Conservation (phyloP, 2,329 filamentous ascomycete species). For the Ascochyta clinopodiicola region DNA sequence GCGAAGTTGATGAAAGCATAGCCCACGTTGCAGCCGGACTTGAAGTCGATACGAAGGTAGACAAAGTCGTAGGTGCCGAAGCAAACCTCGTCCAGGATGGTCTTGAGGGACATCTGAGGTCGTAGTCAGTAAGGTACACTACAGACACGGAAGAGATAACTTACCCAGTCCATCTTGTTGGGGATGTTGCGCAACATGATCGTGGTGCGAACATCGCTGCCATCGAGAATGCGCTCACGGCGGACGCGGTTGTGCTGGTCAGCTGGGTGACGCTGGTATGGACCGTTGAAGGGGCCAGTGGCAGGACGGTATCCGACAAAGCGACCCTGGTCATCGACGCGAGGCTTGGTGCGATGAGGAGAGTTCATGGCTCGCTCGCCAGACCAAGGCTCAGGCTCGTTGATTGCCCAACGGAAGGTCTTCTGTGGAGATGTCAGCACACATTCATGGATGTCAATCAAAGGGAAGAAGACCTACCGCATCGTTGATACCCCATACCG, state of each 20-base stretch:
- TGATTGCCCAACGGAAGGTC: slow-evolving; percentile 28
- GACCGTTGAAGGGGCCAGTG: neutral
- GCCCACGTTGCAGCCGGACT: slow-evolving; percentile 71
- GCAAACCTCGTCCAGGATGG: slow-evolving; percentile 78
- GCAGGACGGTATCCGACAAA: slow-evolving; percentile 27
- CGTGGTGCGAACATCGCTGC: slow-evolving; percentile 58
- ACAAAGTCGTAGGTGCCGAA: slow-evolving; percentile 91
- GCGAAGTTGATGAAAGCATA: slow-evolving; percentile 98
- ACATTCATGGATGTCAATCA: slow-evolving; percentile 2
- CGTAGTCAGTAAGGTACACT: slow-evolving; percentile 22
- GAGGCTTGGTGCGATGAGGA: slow-evolving; percentile 29
- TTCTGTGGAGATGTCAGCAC: slow-evolving; percentile 31
- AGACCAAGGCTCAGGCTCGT: slow-evolving; percentile 25
- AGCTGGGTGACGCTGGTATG: slow-evolving; percentile 25
- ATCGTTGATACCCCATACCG: slow-evolving; percentile 19
- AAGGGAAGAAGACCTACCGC: slow-evolving; percentile 20
- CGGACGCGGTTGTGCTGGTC: slow-evolving; percentile 50
- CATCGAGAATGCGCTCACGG: slow-evolving; percentile 47
- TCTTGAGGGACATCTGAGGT: slow-evolving; percentile 63
- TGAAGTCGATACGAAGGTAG: slow-evolving; percentile 81
- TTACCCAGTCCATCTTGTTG: slow-evolving; percentile 77
- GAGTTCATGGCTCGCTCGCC: slow-evolving; percentile 29
- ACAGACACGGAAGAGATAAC: slow-evolving; percentile 16
- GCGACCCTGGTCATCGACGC: slow-evolving; percentile 31
- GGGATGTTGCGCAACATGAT: slow-evolving; percentile 97